These are phyloP conservation scores for Penicillium antarcticum DNA, from an alignment of 495 filamentous ascomycete species.

Conservation along the genomic window DNA sequence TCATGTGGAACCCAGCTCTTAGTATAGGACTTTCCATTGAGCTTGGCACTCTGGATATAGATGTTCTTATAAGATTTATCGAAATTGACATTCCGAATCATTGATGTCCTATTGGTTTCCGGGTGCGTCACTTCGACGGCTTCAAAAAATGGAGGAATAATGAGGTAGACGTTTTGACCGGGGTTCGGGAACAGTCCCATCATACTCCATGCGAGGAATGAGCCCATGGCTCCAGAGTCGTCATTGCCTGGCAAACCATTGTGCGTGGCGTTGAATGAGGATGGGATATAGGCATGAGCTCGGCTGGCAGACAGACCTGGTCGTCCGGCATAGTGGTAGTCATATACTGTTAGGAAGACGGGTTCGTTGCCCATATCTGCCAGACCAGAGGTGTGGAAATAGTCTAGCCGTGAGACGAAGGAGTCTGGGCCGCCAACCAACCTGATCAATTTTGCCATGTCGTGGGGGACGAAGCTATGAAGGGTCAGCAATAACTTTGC, in stretches of 20 bases:
- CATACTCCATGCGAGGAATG: conserved; percentile 58
- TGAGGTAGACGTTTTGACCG: conserved; percentile 68
- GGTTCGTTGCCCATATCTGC: conserved; percentile 73
- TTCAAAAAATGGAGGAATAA: conserved; percentile 65
- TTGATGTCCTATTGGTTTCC: conserved; percentile 58
- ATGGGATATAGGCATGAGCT: conserved; percentile 63
- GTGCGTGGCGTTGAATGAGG: conserved; percentile 55
- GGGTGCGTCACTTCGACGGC: conserved; percentile 58
- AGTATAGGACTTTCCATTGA: conserved; percentile 61
- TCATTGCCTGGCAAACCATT: conserved; percentile 67
- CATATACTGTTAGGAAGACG: conserved; percentile 65
- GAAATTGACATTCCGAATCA: conserved; percentile 60
- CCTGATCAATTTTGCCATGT: conserved; percentile 59
- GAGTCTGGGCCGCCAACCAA: conserved; percentile 54
- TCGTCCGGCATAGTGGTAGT: conserved; percentile 70
- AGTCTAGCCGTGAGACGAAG: conserved; percentile 62
- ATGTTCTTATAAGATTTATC: conserved; percentile 52
- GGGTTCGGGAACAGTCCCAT: conserved; percentile 59
- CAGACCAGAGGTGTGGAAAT: conserved; percentile 62
- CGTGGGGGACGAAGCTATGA: conserved; percentile 62
- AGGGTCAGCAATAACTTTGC: not conserved
- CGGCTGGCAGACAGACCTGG: conserved; percentile 60
- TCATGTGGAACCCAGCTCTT: conserved; percentile 73
- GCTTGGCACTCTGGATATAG: conserved; percentile 68
- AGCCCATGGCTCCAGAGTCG: conserved; percentile 60